Conservation (phyloP, 805 yeast genomes). For the Starmerella roubikii region DNA sequence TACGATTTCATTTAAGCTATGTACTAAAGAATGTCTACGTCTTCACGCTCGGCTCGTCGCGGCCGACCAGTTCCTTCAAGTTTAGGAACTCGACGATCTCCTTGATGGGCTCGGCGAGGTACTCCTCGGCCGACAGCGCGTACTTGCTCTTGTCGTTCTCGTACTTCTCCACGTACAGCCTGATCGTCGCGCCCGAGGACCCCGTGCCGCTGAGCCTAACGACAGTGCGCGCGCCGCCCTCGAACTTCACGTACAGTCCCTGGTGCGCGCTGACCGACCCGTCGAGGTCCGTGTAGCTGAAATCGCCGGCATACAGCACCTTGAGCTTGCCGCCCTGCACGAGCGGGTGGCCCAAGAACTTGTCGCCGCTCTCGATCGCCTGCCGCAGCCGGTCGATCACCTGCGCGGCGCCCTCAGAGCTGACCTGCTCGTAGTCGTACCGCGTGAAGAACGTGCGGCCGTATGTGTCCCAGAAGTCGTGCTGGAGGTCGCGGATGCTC, state of each 20-base stretch:
- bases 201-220: slow-evolving; percentile 95
- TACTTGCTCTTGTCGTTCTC: slow-evolving; percentile 42
- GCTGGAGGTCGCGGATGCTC: slow-evolving; percentile 67
- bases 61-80: slow-evolving; percentile 61
- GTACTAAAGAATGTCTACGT: slow-evolving; percentile 34
- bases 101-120: slow-evolving; percentile 46
- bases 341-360: slow-evolving; percentile 41
- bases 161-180: slow-evolving; percentile 81
- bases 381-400: slow-evolving; percentile 43
- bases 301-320: slow-evolving; percentile 71
- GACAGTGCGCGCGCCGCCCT: slow-evolving; percentile 71
- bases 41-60: slow-evolving; percentile 76
- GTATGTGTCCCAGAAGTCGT: slow-evolving; percentile 75
- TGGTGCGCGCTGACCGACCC: slow-evolving; percentile 80
- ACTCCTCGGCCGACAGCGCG: slow-evolving; percentile 47
- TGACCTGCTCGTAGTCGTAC: slow-evolving; percentile 81
- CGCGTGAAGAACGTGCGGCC: slow-evolving; percentile 97
- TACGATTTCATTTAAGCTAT: slow-evolving; percentile 1
- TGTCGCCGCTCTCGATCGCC: slow-evolving; percentile 26
- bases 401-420: slow-evolving; percentile 56
- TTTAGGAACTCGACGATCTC: slow-evolving; percentile 54
- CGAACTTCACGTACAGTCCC: slow-evolving; percentile 74
- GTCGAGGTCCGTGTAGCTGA: slow-evolving; percentile 85
- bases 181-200: slow-evolving; percentile 91
- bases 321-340: slow-evolving; percentile 30